Base-by-base conservation (phyloP, 1,284 basidiomycete genomes). In the Cryptococcus floricola region DNA sequence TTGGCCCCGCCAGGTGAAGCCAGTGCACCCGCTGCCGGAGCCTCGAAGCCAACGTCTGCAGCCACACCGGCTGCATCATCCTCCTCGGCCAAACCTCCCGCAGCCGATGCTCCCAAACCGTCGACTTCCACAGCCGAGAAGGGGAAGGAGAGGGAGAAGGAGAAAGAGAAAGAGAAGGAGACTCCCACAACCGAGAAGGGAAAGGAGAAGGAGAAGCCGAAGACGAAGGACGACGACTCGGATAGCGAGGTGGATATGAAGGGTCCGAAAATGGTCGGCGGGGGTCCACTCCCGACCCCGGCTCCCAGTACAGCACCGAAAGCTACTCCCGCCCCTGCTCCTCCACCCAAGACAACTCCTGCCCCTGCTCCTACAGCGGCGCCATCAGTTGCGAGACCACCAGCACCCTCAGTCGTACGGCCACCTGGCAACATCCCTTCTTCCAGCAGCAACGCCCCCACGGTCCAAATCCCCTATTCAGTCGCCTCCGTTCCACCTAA, bases 181-280 rank as follows among this genome's bases (percentile, higher is more conserved):
- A 23, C 23, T 23, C 23, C 3, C 23, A 23, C 23, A 23, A 23
- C 23, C 23, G 23, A 23, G 3, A 23, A 23, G 23, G 23, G 23
- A 2, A 19, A 19, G 23, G 23, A 23, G 19, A 19, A 34, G 31
- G n/a, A 25, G 8, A 39, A 50, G 43, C 39, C 47, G 4, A 54
- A 60, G 10, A 39, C 41, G 8, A 54, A 59, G 2, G 56, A 57
- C 8, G 55, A 58, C 14, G 65, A 65, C 27, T 60, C 58, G 10
- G 71, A 70, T 38, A 54, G 57, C 16, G 70, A 71, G 28, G 62
- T 66, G 1, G 66, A 67, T 48, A 68, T 69, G 69, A 66, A 44
- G 10, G 71, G 71, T 10, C 66, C 60, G 0, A 59, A 55, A n/a
- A 70, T 72, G 53, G 65, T 64, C 7, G 71, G 71, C 12, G 71